Percentiles rank a stretch among this genome's conserved stretches.
Evolutionary conservation across 2,329 filamentous ascomycete genomes (phyloP).

Genomic region (Exutisphaerella laricina): DNA sequence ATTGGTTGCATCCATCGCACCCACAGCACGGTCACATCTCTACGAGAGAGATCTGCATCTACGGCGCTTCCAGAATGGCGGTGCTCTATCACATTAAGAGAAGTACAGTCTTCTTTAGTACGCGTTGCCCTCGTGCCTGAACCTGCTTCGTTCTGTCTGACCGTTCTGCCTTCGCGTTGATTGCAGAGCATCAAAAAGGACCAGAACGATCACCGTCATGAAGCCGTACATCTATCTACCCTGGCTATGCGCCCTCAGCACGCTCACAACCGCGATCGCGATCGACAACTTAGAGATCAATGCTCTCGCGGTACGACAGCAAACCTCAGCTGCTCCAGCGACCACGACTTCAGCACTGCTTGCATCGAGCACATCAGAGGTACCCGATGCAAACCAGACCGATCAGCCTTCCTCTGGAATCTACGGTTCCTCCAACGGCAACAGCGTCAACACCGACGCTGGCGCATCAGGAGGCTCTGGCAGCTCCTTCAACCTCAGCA

Average conservation of each 20-base stretch:
- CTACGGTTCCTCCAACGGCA: conserved; percentile 4
- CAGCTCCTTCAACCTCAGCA: conserved; percentile 59
- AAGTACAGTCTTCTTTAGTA: conserved; percentile 1
- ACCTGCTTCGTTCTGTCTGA: conserved; percentile 1
- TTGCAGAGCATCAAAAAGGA: neutral
- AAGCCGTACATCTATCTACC: neutral
- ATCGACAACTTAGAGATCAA: neutral
- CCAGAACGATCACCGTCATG: neutral
- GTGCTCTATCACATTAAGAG: neutral
- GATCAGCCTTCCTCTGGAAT: conserved; percentile 5
- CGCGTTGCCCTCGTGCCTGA: neutral
- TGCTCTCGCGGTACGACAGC: neutral
- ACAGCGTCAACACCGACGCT: conserved; percentile 35
- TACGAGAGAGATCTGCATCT: neutral
- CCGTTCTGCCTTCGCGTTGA: neutral
- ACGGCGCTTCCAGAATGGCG: conserved; percentile 3
- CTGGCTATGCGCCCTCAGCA: conserved; percentile 3
- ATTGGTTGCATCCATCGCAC: neutral
- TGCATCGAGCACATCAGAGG: neutral
- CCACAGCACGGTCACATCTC: conserved; percentile 1
- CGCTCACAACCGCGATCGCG: conserved; percentile 3
- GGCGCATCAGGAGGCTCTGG: conserved; percentile 58
- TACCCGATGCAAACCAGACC: neutral
- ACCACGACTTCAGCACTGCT: neutral
- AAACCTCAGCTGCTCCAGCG: neutral